Conservation (phyloP, 805 yeast species). For the Metschnikowia cerradonensis region DNA sequence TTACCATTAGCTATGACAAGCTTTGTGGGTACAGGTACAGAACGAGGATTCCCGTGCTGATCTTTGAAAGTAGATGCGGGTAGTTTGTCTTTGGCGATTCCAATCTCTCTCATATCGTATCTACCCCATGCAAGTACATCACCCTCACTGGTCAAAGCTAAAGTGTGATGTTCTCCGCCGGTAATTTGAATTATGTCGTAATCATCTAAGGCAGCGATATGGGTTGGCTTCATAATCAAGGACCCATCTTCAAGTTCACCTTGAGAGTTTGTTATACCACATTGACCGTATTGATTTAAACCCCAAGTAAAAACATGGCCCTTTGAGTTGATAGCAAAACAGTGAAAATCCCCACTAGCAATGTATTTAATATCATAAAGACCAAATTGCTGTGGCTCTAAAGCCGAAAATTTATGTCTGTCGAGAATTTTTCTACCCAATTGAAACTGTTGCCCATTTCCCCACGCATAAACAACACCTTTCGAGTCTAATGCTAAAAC, state of each 20-base stretch:
- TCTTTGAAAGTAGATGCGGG: slow-evolving; percentile 76
- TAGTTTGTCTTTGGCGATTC: slow-evolving; percentile 60
- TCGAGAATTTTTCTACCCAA: slow-evolving; percentile 82
- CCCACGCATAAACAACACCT: slow-evolving; percentile 95
- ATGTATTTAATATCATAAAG: slow-evolving; percentile 72
- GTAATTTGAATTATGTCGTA: slow-evolving; percentile 58
- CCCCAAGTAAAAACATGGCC: slow-evolving; percentile 89
- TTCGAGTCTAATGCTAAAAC: slow-evolving; percentile 74
- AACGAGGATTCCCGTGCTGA: slow-evolving; percentile 73
- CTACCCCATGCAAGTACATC: slow-evolving; percentile 84
- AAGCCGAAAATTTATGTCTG: slow-evolving; percentile 66
- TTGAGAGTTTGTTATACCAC: slow-evolving; percentile 63
- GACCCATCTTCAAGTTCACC: slow-evolving; percentile 83
- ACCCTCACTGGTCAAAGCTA: slow-evolving; percentile 71
- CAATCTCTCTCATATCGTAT: slow-evolving; percentile 89
- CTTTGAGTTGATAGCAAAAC: slow-evolving; percentile 79
- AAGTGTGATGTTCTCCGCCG: slow-evolving; percentile 93
- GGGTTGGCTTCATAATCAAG: slow-evolving; percentile 71
- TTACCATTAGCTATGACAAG: slow-evolving; percentile 35
- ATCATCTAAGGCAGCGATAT: slow-evolving; percentile 58
- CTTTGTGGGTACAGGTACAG: slow-evolving; percentile 80
- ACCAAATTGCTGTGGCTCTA: slow-evolving; percentile 82
- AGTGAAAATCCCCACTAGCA: slow-evolving; percentile 93
- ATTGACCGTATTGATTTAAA: slow-evolving; percentile 92
- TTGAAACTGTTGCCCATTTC: slow-evolving; percentile 91